These are phyloP conservation scores for Takashimella tepidaria DNA, from an alignment of 1,284 basidiomycete genomes.

Conservation along the genomic window DNA sequence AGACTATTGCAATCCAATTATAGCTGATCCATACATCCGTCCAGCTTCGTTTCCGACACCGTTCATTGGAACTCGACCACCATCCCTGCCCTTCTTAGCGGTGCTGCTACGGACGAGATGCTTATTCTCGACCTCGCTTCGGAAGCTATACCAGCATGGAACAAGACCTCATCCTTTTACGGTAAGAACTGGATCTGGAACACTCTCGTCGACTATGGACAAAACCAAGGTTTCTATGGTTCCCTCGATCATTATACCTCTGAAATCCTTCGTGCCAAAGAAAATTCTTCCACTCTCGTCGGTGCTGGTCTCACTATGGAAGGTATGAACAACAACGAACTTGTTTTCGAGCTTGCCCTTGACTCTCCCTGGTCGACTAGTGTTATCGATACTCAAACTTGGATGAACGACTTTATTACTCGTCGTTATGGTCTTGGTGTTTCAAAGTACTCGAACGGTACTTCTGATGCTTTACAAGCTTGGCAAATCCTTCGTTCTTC, in stretches of 20 bases:
- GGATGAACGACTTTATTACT: conserved; percentile 44
- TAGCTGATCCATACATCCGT: conserved; percentile 50
- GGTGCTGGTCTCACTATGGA: conserved; percentile 51
- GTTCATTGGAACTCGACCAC: conserved; percentile 50
- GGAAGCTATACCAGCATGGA: conserved; percentile 50
- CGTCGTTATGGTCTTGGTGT: conserved; percentile 44
- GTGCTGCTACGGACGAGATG: conserved; percentile 47
- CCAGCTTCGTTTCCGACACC: conserved; percentile 34
- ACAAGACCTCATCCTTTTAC: conserved; percentile 48
- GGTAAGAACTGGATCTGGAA: conserved; percentile 53
- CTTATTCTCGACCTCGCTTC: conserved; percentile 51
- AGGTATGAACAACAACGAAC: conserved; percentile 52
- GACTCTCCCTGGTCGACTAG: conserved; percentile 50
- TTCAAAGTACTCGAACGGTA: conserved; percentile 15
- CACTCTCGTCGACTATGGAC: conserved; percentile 50
- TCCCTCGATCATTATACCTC: conserved; percentile 13
- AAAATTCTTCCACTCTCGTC: conserved; percentile 3
- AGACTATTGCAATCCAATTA: conserved; percentile 45
- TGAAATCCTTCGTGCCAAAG: conserved; percentile 4
- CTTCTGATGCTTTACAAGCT: conserved; percentile 38
- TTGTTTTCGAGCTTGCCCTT: conserved; percentile 50
- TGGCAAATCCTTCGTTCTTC: conserved; percentile 49
- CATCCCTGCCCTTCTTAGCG: conserved; percentile 49
- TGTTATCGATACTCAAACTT: conserved; percentile 39
- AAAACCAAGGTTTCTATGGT: conserved; percentile 51